phyloP scores from a whole-genome alignment of 345 rosid genomes.

The Cardiospermum halicacabum region DNA sequence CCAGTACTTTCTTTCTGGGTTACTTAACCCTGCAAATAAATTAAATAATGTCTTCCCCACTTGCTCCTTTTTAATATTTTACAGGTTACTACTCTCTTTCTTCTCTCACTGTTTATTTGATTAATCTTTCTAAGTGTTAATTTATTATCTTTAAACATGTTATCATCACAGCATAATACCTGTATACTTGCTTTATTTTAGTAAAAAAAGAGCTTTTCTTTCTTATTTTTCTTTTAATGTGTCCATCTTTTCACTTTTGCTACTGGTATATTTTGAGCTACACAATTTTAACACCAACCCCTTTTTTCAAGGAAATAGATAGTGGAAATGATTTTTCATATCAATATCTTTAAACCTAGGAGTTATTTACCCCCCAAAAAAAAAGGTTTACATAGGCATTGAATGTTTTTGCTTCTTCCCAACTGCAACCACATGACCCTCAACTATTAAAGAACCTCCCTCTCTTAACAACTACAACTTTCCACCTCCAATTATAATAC shows the following conservation, averaged over 20 bases:
- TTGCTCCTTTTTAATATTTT: neutral
- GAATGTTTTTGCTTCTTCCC: slow-evolving; percentile 34
- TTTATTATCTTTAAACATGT: slow-evolving; percentile 6
- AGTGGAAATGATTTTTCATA: neutral
- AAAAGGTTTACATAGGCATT: slow-evolving; percentile 21
- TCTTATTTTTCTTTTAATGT: neutral
- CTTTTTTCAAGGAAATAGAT: neutral
- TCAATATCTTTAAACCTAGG: too few species aligned
- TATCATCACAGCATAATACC: slow-evolving; percentile 14
- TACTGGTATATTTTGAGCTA: neutral
- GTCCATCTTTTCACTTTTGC: neutral
- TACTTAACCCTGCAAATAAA: neutral
- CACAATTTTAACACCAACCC: neutral
- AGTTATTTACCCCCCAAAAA: slow-evolving; percentile 8
- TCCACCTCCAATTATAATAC: slow-evolving; percentile 26
- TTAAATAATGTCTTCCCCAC: slow-evolving; percentile 3
- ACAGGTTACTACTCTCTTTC: neutral
- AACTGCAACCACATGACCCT: slow-evolving; percentile 41
- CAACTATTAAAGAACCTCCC: slow-evolving; percentile 12
- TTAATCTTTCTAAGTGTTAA: slow-evolving; percentile 3
- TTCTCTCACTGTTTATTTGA: neutral
- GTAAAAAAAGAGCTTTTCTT: slow-evolving; percentile 13
- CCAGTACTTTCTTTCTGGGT: slow-evolving; percentile 11
- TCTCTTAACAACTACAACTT: slow-evolving; percentile 19
- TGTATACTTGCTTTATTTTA: slow-evolving; percentile 16